Conservation (phyloP, 306 rosid species). For the Ceratonia siliqua region DNA sequence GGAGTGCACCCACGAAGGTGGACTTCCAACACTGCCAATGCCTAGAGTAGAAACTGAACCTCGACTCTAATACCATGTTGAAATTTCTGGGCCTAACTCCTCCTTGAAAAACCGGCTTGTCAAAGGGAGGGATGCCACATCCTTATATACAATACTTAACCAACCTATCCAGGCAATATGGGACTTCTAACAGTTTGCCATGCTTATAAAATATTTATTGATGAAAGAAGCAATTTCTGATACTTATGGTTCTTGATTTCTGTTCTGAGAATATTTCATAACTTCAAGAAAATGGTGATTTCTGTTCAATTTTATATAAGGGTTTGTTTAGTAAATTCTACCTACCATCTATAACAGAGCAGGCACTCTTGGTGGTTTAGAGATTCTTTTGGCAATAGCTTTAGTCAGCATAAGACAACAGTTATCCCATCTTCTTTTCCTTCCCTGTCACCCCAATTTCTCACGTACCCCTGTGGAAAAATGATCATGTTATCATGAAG, state of each 20-base stretch:
- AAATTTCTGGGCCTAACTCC: too few relatives aligned
- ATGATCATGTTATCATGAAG: slow-evolving; percentile 8
- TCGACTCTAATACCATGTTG: too few relatives aligned
- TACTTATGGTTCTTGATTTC: slow-evolving; percentile 11
- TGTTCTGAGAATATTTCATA: slow-evolving; percentile 19
- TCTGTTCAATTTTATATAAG: background rate
- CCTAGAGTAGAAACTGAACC: too few relatives aligned
- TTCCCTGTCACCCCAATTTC: background rate
- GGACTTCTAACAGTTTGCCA: too few relatives aligned
- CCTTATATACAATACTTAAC: too few relatives aligned
- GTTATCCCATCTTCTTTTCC: background rate
- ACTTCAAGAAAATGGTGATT: slow-evolving; percentile 10
- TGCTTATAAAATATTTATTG: slow-evolving; percentile 16
- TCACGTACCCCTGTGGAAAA: background rate
- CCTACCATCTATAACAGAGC: background rate
- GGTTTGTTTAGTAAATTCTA: slow-evolving; percentile 18
- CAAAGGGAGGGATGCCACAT: too few relatives aligned
- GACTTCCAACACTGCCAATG: too few relatives aligned
- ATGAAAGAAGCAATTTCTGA: slow-evolving; percentile 8
- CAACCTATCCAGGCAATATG: too few relatives aligned
- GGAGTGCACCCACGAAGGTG: too few relatives aligned
- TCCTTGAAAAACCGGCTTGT: too few relatives aligned
- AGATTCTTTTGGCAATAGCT: background rate
- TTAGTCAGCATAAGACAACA: background rate
- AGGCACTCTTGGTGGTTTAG: background rate